phyloP scores from a whole-genome alignment of 228 moss, liverwort and hornwort species.

The Sphagnum magellanicum region DNA sequence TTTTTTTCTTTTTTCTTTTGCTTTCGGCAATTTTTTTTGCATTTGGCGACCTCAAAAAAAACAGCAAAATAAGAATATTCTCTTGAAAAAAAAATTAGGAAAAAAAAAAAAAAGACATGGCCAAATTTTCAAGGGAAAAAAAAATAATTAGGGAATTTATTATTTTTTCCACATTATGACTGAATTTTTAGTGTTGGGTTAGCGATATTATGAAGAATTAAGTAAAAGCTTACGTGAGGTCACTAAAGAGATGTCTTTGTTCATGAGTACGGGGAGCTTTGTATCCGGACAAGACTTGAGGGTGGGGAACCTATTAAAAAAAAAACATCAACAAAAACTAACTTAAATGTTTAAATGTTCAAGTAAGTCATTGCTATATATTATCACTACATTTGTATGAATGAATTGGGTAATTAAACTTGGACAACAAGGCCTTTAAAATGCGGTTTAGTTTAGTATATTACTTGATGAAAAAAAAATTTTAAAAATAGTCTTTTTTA shows the following conservation, averaged over 20 bases:
- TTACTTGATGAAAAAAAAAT: background rate
- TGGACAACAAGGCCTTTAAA: background rate
- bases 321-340: background rate
- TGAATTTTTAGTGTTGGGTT: too few species aligned
- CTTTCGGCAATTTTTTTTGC: too few species aligned
- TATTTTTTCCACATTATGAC: too few species aligned
- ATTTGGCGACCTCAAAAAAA: too few species aligned
- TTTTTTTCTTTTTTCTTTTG: too few species aligned
- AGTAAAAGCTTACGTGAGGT: background rate
- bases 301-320: background rate
- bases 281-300: background rate
- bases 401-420: background rate
- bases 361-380: background rate
- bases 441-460: background rate
- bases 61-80: too few species aligned
- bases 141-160: too few species aligned
- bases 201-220: too few species aligned
- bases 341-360: background rate
- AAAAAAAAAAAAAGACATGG: too few species aligned
- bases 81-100: too few species aligned
- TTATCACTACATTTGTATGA: background rate
- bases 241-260: background rate
- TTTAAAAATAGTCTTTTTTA: background rate
- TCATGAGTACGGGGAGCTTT: background rate
- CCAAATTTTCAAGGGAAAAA: too few species aligned